Conservation (phyloP, 192 early-diverging fungal species). For the Haplosporangium gracile region DNA sequence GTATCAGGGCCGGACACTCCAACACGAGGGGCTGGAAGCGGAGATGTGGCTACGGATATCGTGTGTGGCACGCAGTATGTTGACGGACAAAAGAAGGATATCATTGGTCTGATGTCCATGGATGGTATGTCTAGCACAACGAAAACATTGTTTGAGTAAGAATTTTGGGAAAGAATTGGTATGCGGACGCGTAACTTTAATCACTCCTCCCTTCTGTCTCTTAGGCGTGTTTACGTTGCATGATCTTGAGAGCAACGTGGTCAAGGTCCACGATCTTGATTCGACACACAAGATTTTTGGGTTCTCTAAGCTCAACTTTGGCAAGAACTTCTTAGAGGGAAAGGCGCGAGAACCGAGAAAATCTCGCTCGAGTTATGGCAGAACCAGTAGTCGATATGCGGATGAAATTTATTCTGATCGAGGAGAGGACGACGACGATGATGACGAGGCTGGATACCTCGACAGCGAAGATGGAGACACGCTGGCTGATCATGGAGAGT, state of each 20-base stretch:
- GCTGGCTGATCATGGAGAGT: not conserved
- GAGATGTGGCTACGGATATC: conserved; percentile 62
- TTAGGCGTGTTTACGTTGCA: conserved; percentile 65
- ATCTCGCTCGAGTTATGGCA: conserved; percentile 2
- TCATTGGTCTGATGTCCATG: conserved; percentile 68
- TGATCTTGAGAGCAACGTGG: conserved; percentile 59
- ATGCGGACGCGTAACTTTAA: not conserved
- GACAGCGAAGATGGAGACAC: not conserved
- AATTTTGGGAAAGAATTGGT: not conserved
- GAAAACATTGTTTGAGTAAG: not conserved
- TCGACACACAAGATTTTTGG: conserved; percentile 71
- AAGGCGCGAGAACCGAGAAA: not conserved
- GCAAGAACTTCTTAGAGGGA: conserved; percentile 14
- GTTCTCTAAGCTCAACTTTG: conserved; percentile 62
- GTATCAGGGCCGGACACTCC: conserved; percentile 30
- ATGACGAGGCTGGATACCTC: conserved; percentile 8
- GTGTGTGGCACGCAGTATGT: conserved; percentile 57
- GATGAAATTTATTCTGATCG: conserved; percentile 13
- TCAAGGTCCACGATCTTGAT: conserved; percentile 61
- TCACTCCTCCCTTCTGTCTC: not conserved
- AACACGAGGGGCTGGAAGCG: conserved; percentile 8
- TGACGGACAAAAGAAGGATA: conserved; percentile 50
- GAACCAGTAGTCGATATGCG: conserved; percentile 5
- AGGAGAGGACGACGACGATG: conserved; percentile 21
- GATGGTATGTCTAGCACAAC: conserved; percentile 58